These are phyloP conservation scores for Mycena maculata DNA, from an alignment of 768 basidiomycete species.

Conservation along the genomic window DNA sequence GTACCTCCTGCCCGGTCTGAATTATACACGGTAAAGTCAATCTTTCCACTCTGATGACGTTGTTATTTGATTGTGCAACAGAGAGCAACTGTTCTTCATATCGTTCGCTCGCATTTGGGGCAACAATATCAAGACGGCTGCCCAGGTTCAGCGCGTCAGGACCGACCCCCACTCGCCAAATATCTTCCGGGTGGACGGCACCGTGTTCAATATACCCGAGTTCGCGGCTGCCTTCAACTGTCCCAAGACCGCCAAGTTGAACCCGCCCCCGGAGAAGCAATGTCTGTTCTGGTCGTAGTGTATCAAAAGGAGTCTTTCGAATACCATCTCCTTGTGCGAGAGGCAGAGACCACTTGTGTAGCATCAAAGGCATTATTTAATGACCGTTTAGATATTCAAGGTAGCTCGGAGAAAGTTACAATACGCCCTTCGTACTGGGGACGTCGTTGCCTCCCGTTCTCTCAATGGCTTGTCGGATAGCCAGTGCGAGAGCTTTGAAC, in stretches of 20 bases:
- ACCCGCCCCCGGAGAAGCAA: conserved; percentile 82
- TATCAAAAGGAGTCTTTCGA: conserved; percentile 31
- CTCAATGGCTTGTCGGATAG: conserved; percentile 94
- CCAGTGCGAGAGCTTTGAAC: conserved; percentile 97
- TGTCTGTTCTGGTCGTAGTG: conserved; percentile 83
- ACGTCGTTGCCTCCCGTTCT: conserved; percentile 90
- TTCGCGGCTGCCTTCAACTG: conserved; percentile 92
- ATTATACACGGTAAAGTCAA: conserved; percentile 69
- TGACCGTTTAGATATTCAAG: neutral
- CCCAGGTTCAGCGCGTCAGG: conserved; percentile 81
- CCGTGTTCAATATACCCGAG: conserved; percentile 86
- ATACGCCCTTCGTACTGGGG: conserved; percentile 96
- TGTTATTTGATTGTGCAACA: conserved; percentile 39
- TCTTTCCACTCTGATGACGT: conserved; percentile 1
- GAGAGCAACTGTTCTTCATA: conserved; percentile 96
- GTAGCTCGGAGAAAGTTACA: conserved; percentile 46
- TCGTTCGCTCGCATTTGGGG: conserved; percentile 92
- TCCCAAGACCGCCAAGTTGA: conserved; percentile 78
- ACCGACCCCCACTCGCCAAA: conserved; percentile 92
- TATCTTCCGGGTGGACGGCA: conserved; percentile 85
- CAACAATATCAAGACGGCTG: conserved; percentile 79
- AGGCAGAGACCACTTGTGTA: too few relatives aligned
- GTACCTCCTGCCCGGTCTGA: conserved; percentile 84
- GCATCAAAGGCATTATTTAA: too few relatives aligned
- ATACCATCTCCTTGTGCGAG: too few relatives aligned